phyloP scores from a whole-genome alignment of 2,329 filamentous ascomycete species.

The Pseudocercospora fuligena region DNA sequence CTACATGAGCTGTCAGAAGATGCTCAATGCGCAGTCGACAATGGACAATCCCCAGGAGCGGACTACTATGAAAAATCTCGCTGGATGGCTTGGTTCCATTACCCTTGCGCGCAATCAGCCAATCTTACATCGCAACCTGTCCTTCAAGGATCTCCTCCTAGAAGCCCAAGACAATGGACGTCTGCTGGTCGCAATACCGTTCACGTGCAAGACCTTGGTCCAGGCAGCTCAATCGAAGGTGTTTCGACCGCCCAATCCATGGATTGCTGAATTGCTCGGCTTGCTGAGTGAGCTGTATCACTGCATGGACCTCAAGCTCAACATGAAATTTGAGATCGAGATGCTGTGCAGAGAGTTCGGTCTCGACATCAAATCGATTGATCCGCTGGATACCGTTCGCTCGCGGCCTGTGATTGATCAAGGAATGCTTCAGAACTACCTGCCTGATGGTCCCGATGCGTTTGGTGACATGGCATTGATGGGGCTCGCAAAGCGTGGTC shows the following conservation, averaged over 20 bases:
- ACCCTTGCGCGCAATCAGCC: slow-evolving; percentile 93
- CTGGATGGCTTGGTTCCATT: slow-evolving; percentile 88
- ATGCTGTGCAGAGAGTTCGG: slow-evolving; percentile 91
- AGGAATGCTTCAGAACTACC: slow-evolving; percentile 44
- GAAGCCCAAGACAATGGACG: slow-evolving; percentile 94
- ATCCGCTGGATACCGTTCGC: slow-evolving; percentile 83
- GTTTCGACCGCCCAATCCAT: slow-evolving; percentile 93
- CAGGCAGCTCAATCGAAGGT: slow-evolving; percentile 85
- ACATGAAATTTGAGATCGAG: slow-evolving; percentile 98
- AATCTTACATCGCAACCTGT: slow-evolving; percentile 94
- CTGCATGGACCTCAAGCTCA: slow-evolving; percentile 89
- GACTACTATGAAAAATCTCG: slow-evolving; percentile 88
- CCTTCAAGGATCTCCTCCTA: slow-evolving; percentile 92
- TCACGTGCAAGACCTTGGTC: slow-evolving; percentile 92
- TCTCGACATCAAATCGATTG: slow-evolving; percentile 89
- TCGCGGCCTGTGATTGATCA: slow-evolving; percentile 61
- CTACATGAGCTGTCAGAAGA: slow-evolving; percentile 80
- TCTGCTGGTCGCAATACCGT: slow-evolving; percentile 89
- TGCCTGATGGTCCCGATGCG: slow-evolving; percentile 64
- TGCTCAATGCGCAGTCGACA: slow-evolving; percentile 89
- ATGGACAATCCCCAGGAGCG: slow-evolving; percentile 84
- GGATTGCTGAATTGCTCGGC: slow-evolving; percentile 94
- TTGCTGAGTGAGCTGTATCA: slow-evolving; percentile 93
- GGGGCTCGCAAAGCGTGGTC: slow-evolving; percentile 65
- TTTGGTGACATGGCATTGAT: slow-evolving; percentile 81